A percentile compares a stretch with the other conserved stretches of the same genome.
These are phyloP conservation scores for Marasmius fiardii DNA, from an alignment of 1,284 basidiomycete species.

Conservation along the genomic window DNA sequence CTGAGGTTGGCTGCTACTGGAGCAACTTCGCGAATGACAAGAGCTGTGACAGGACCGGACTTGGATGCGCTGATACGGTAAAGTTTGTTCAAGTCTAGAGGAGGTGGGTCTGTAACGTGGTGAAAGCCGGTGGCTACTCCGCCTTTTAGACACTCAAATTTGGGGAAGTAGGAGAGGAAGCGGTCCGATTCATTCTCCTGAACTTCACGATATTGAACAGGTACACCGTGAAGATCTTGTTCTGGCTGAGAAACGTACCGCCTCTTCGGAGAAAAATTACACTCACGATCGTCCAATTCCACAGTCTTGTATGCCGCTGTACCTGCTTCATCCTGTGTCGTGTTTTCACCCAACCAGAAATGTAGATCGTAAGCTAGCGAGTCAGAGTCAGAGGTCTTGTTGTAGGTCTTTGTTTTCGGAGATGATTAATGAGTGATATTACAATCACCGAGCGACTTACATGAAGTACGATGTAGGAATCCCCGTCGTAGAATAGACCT, in stretches of 20 bases:
- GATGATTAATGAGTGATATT: neutral
- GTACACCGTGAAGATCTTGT: slow-evolving; percentile 46
- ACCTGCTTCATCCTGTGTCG: slow-evolving; percentile 60
- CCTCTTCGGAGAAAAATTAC: neutral
- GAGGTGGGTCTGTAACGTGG: slow-evolving; percentile 47
- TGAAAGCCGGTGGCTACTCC: slow-evolving; percentile 60
- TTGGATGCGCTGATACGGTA: slow-evolving; percentile 40
- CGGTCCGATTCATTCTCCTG: slow-evolving; percentile 54
- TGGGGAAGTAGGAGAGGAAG: slow-evolving; percentile 59
- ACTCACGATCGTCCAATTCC: slow-evolving; percentile 63
- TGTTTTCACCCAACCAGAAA: slow-evolving; percentile 63
- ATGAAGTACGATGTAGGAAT: slow-evolving; percentile 62
- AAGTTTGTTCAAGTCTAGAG: slow-evolving; percentile 40
- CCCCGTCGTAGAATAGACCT: slow-evolving; percentile 60
- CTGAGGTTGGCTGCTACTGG: slow-evolving; percentile 42
- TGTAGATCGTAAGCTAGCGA: slow-evolving; percentile 56
- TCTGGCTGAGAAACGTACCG: neutral
- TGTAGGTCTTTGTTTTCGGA: slow-evolving; percentile 43
- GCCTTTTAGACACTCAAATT: slow-evolving; percentile 50
- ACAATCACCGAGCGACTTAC: slow-evolving; percentile 29
- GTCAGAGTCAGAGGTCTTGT: slow-evolving; percentile 42
- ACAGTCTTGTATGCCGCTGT: slow-evolving; percentile 69
- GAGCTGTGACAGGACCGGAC: slow-evolving; percentile 24
- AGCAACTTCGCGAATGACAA: slow-evolving; percentile 48
- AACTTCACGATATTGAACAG: slow-evolving; percentile 61